Evolutionary conservation across 1,284 basidiomycete species (phyloP).

Genomic region (Cryptococcus wingfieldii): DNA sequence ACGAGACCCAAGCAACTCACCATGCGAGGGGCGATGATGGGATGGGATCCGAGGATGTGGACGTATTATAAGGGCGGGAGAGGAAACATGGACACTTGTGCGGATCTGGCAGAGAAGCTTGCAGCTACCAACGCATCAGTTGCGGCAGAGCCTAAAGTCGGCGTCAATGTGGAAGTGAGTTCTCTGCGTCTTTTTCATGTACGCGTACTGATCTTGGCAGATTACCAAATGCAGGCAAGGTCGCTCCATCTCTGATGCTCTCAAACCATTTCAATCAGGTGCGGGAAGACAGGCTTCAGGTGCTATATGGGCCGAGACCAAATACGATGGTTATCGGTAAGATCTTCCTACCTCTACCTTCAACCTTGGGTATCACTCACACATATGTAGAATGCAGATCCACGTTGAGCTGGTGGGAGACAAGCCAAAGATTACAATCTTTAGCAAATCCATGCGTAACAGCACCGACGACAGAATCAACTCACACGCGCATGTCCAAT

Average conservation of each 20-base stretch:
- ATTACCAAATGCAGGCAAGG: slow-evolving; percentile 77
- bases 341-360: slow-evolving; percentile 1
- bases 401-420: slow-evolving; percentile 59
- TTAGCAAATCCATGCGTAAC: slow-evolving; percentile 76
- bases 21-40: slow-evolving; percentile 61
- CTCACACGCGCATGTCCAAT: slow-evolving; percentile 58
- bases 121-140: slow-evolving; percentile 3
- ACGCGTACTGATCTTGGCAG: slow-evolving; percentile 47
- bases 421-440: slow-evolving; percentile 62
- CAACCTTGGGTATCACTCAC: background rate
- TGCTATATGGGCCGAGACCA: slow-evolving; percentile 74
- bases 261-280: slow-evolving; percentile 52
- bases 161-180: slow-evolving; percentile 58
- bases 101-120: slow-evolving; percentile 54
- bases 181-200: background rate
- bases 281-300: slow-evolving; percentile 32
- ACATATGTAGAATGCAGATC: slow-evolving; percentile 59
- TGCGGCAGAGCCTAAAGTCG: slow-evolving; percentile 48
- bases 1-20: slow-evolving; percentile 54
- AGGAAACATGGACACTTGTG: slow-evolving; percentile 60
- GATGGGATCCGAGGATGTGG: slow-evolving; percentile 67
- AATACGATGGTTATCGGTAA: slow-evolving; percentile 82
- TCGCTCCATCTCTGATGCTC: slow-evolving; percentile 56
- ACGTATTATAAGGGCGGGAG: slow-evolving; percentile 55
- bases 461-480: slow-evolving; percentile 68